These are phyloP conservation scores for Mycena floridula DNA, from an alignment of 768 basidiomycete species.

Conservation along the genomic window DNA sequence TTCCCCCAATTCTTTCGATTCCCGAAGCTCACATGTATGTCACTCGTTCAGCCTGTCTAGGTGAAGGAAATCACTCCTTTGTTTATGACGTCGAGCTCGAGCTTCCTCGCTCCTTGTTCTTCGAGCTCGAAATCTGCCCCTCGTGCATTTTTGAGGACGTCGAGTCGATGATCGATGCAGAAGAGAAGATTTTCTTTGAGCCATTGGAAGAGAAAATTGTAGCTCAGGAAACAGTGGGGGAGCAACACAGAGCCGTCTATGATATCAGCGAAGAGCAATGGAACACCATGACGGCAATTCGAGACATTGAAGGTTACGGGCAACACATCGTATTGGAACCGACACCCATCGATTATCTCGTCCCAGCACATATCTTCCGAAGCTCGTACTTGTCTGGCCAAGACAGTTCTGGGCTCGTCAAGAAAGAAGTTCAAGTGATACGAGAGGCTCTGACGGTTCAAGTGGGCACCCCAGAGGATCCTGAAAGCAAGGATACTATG, in stretches of 20 bases:
- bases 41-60: background rate
- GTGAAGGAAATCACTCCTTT: background rate
- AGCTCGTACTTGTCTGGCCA: too few species aligned
- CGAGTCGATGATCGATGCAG: background rate
- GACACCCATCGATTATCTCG: background rate
- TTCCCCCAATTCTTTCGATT: constrained; percentile 5
- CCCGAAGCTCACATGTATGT: constrained; percentile 4
- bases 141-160: background rate
- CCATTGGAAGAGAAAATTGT: background rate
- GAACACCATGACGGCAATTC: background rate
- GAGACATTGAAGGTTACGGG: background rate
- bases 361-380: background rate
- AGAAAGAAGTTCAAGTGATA: background rate
- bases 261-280: background rate
- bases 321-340: background rate
- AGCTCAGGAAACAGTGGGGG: background rate
- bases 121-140: background rate
- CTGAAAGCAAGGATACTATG: background rate
- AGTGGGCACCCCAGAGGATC: background rate
- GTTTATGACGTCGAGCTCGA: background rate
- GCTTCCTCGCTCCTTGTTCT: background rate
- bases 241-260: background rate
- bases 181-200: background rate
- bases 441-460: background rate
- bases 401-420: background rate